Evolutionary conservation across 495 filamentous ascomycete genomes (phyloP).

Genomic region (Thermochaetoides thermophila): DNA sequence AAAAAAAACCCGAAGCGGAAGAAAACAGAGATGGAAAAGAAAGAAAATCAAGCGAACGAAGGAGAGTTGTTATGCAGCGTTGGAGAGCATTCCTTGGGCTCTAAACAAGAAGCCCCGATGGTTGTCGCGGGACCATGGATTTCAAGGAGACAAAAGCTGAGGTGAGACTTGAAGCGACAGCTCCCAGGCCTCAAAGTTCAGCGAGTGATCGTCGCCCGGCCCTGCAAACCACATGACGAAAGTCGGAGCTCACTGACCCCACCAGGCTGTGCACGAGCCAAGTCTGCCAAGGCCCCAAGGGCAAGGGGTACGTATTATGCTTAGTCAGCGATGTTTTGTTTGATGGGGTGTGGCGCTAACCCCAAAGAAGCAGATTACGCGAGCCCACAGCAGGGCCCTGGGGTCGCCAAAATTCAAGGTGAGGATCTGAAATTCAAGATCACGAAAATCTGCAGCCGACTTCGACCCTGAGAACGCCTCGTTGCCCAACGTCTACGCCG

Average conservation of each 20-base stretch:
- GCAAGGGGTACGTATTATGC: neutral
- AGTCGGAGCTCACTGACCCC: neutral
- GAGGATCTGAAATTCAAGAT: constrained; percentile 21
- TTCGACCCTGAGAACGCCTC: constrained; percentile 17
- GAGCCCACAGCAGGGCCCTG: constrained; percentile 31
- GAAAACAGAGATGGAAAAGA: neutral
- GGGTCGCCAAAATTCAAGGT: constrained; percentile 16
- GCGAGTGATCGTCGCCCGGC: neutral
- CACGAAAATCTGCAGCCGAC: constrained; percentile 16
- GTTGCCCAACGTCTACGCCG: neutral
- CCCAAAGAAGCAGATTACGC: constrained; percentile 24
- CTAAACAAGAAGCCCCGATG: constrained; percentile 1
- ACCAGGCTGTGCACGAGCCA: constrained; percentile 6
- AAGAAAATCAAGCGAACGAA: constrained; percentile 1
- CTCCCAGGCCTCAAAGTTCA: too few relatives aligned
- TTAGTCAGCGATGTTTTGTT: constrained; percentile 1
- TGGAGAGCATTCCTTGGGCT: constrained; percentile 1
- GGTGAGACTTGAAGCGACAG: too few relatives aligned
- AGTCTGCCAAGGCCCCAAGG: neutral
- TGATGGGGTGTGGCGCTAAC: constrained; percentile 10
- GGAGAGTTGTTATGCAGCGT: neutral
- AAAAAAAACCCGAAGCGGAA: neutral
- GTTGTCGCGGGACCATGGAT: too few relatives aligned
- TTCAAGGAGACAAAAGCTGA: too few relatives aligned
- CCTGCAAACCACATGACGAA: constrained; percentile 5